Base-by-base conservation (phyloP, 208 protist genomes). In the Porcisia hertigi region DNA sequence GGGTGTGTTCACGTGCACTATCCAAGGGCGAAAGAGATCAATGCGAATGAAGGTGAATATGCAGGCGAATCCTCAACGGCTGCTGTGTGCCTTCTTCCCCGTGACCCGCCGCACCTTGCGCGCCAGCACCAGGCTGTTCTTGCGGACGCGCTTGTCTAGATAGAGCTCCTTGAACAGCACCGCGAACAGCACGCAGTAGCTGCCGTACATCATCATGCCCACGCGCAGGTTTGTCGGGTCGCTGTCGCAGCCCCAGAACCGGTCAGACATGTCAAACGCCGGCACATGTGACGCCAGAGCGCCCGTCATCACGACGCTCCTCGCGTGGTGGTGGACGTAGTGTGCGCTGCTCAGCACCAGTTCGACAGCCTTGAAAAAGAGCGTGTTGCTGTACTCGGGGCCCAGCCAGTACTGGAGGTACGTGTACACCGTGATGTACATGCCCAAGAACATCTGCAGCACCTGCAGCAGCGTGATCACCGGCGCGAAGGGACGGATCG, bases 381-480 rank as follows among this genome's bases (percentile, higher is more conserved):
- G 58, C 58, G 69, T 76, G 25, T 63, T 55, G 41, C 36, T 14
- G 34, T 75, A 12, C 11, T 73, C 20, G 8, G 73, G 82, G 25
- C 76, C 76, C 12, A 89, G 62, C 69, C 82, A 83, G 67, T 70
- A 47, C 69, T 89, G 72, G 65, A 73, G 72, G 76, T 76, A 81
- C n/a, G 71, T 81, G 81, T 89, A 88, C 36, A 64, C 71, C 49
- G 88, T 88, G 54, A 98, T 80, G 66, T 82, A 83, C 63, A 89
- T 91, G 41, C 95, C 97, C 41, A 86, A 75, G 70, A 98, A 88
- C 95, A 98, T 98, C 84, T 98, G 97, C 3, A 89, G 57, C 39
- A 97, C 85, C 81, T 97, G 94, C 63, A 94, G 47, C 52, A 81
- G 71, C 65, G 94, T 97, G 72, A 97, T 96, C 69, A 92, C 81